Conservation (phyloP, 2,329 filamentous ascomycete species). For the Cladophialophora chaetospira region DNA sequence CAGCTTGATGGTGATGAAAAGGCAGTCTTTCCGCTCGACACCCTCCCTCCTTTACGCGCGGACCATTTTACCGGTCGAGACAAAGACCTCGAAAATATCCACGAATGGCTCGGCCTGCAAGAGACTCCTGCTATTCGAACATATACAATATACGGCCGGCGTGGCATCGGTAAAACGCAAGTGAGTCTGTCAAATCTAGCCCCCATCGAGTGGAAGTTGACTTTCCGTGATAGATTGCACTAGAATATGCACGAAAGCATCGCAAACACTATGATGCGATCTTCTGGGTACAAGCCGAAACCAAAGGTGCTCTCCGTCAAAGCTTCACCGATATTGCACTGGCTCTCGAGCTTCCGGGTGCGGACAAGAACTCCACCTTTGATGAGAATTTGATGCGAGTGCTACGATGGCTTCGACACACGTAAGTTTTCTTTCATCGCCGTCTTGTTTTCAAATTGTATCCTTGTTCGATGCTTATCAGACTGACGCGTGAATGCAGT, state of each 20-base stretch:
- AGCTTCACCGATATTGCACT: slow-evolving; percentile 37
- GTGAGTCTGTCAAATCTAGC: neutral
- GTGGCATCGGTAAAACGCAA: slow-evolving; percentile 29
- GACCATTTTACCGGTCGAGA: slow-evolving; percentile 31
- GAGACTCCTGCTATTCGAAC: slow-evolving; percentile 24
- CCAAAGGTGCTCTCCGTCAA: slow-evolving; percentile 33
- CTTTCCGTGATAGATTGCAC: neutral
- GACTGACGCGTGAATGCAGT: no score
- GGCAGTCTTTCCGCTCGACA: slow-evolving; percentile 10
- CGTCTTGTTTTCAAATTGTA: no score
- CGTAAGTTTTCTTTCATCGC: neutral
- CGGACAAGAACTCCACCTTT: slow-evolving; percentile 12
- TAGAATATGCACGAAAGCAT: slow-evolving; percentile 31
- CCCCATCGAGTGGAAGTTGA: neutral
- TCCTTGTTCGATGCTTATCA: no score
- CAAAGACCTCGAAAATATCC: slow-evolving; percentile 31
- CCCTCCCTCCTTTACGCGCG: slow-evolving; percentile 1
- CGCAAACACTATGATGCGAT: slow-evolving; percentile 32
- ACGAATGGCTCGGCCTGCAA: slow-evolving; percentile 22
- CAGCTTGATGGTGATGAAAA: slow-evolving; percentile 11
- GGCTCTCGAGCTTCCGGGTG: slow-evolving; percentile 32
- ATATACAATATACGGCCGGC: slow-evolving; percentile 34
- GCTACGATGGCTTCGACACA: slow-evolving; percentile 5
- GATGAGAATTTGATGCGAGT: slow-evolving; percentile 13
- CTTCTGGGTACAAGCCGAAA: slow-evolving; percentile 36